Conservation (phyloP, 2,329 filamentous ascomycete genomes). For the Ophioceras dolichostomum region DNA sequence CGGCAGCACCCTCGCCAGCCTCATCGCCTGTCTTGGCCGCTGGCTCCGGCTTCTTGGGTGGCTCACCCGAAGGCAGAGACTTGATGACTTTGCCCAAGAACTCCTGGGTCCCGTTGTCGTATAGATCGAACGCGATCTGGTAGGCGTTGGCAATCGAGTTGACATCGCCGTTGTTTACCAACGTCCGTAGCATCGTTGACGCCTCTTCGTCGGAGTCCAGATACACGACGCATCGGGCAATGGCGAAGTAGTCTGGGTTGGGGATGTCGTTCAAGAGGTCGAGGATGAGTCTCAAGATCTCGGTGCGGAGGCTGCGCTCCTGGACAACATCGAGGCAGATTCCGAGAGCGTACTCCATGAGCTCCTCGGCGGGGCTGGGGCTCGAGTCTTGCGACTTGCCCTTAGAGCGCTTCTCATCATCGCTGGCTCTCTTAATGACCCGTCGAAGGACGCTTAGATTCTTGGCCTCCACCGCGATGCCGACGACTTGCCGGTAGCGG, state of each 20-base stretch:
- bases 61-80: conserved; percentile 51
- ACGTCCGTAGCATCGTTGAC: conserved; percentile 68
- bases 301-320: conserved; percentile 69
- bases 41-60: conserved; percentile 24
- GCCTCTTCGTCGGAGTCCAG: conserved; percentile 87
- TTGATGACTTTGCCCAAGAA: conserved; percentile 85
- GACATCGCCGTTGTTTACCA: conserved; percentile 69
- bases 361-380: conserved; percentile 62
- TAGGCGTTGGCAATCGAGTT: conserved; percentile 79
- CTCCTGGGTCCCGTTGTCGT: conserved; percentile 97
- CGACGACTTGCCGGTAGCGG: conserved; percentile 89
- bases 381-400: conserved; percentile 39
- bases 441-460: conserved; percentile 77
- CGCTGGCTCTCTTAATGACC: conserved; percentile 79
- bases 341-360: conserved; percentile 92
- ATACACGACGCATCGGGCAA: conserved; percentile 95
- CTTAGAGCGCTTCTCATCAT: conserved; percentile 66
- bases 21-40: conserved; percentile 27
- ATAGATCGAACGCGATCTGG: conserved; percentile 95
- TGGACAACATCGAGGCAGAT: conserved; percentile 98
- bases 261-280: conserved; percentile 89
- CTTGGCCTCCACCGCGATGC: conserved; percentile 90
- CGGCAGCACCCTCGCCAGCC: conserved; percentile 27
- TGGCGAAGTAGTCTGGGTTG: conserved; percentile 91
- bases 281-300: conserved; percentile 87